Base-by-base conservation (phyloP, 202 grass and related monocot genomes). In the Setaria italica region DNA sequence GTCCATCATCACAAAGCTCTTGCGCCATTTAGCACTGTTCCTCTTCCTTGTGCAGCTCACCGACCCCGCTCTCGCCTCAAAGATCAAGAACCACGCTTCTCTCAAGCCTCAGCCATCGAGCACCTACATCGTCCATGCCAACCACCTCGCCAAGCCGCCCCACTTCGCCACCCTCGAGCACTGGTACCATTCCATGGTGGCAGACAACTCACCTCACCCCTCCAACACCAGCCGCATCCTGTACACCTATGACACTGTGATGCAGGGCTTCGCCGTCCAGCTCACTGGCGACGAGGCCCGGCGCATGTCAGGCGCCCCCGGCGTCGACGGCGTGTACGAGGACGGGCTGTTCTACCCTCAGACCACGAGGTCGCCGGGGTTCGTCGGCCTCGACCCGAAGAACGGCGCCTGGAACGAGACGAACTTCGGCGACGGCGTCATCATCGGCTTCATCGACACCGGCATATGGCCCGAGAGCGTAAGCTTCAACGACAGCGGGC, bases 131-230 rank as follows among this genome's bases (percentile, higher is more conserved):
- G 62, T 94, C 45, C 78, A 85, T 25, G 73, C 69, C 50, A 66
- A 90, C 82, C 77, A 84, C 70, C 69, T 81, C 33, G 21, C 81
- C 46, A 90, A 81, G 75, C 90, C 90, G 4, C 33, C 67, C 2
- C 45, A 81, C 10, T 92, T 93, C 48, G 19, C 84, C 58, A 70
- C 81, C 60, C 82, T 77, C 30, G 39, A 76, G 3, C 54, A 46
- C 10, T 95, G 93, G 93, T 92, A 95, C 81, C 46, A 21, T 11
- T 92, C 86, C 84, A 83, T 88, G 45, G 46, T 92, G 80, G 42
- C 68, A 30, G 29, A 64, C 35, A 67, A 80, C 29, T 63, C 84
- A 54, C 72, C 14, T 19, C 56, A 17, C 1, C 17, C 48, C 39
- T 14, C 9, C 82, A 80, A 35, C 78, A n/a, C 63, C 76, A 43